Evolutionary conservation across 78 protist genomes (phyloP).

Genomic region (Chrysochromulina tobinii): DNA sequence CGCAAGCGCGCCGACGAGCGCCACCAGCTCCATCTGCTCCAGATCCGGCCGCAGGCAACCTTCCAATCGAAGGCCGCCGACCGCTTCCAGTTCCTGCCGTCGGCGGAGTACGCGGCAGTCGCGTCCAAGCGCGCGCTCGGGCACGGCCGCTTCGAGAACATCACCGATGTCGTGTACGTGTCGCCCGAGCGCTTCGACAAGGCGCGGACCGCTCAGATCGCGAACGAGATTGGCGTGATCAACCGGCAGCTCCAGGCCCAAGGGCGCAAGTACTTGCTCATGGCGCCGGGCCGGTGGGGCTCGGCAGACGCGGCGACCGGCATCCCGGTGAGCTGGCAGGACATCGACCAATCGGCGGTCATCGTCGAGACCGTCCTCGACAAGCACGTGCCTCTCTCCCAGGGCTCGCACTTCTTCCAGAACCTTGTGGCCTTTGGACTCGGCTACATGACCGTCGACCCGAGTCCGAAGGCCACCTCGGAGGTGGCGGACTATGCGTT

Average conservation of each 20-base stretch:
- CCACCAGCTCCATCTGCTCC: constrained; percentile 11
- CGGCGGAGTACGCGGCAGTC: neutral
- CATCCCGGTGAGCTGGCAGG: neutral
- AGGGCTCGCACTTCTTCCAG: constrained; percentile 20
- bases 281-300: constrained; percentile 21
- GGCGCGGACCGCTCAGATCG: neutral
- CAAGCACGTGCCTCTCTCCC: neutral
- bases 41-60: neutral
- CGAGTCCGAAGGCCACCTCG: neutral
- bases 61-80: neutral
- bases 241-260: neutral
- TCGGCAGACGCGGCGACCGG: neutral
- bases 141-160: neutral
- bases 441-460: neutral
- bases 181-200: neutral
- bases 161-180: neutral
- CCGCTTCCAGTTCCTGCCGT: constrained; percentile 1
- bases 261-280: neutral
- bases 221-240: neutral
- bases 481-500: neutral
- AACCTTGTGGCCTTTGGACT: neutral
- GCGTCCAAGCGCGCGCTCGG: constrained; percentile 14
- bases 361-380: neutral
- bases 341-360: neutral
- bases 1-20: neutral